Conservation (phyloP, 2,329 filamentous ascomycete genomes). For the Colletotrichum caudatum region DNA sequence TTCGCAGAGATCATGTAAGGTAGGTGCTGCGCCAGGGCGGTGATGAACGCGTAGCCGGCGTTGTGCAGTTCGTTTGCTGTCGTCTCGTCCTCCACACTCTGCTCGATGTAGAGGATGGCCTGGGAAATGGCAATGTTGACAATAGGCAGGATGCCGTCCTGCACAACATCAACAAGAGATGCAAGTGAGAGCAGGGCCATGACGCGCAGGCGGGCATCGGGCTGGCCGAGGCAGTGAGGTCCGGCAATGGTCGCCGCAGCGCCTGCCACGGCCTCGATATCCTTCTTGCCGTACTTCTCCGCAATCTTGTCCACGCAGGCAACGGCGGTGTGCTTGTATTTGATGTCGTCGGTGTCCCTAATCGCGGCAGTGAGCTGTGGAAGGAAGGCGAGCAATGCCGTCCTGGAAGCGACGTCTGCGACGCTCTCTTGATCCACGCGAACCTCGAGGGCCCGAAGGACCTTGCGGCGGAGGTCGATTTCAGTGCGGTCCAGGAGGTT, state of each 20-base stretch:
- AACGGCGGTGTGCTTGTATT: conserved; percentile 87
- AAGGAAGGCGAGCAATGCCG: conserved; percentile 81
- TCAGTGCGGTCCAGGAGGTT: conserved; percentile 81
- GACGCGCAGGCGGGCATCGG: conserved; percentile 78
- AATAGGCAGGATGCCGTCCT: conserved; percentile 86
- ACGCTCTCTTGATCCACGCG: conserved; percentile 81
- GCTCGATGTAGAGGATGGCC: conserved; percentile 76
- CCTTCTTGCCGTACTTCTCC: conserved; percentile 95
- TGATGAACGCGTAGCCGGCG: conserved; percentile 83
- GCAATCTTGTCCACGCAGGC: conserved; percentile 92
- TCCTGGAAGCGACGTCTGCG: conserved; percentile 75
- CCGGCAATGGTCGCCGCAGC: conserved; percentile 84
- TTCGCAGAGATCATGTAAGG: conserved; percentile 88
- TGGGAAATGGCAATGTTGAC: conserved; percentile 81
- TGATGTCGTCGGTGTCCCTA: conserved; percentile 75
- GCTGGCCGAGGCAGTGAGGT: conserved; percentile 78
- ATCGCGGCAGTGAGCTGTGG: conserved; percentile 83
- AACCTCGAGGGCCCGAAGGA: conserved; percentile 82
- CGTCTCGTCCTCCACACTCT: conserved; percentile 68
- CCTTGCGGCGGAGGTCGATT: conserved; percentile 81
- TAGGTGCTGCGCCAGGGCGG: conserved; percentile 82
- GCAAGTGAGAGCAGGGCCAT: conserved; percentile 91
- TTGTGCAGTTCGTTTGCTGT: conserved; percentile 78
- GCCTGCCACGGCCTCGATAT: conserved; percentile 79
- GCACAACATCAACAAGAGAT: conserved; percentile 88